Evolutionary conservation across 371 early-diverging fungal species (phyloP).

Genomic region (Aphelidium insulamus): DNA sequence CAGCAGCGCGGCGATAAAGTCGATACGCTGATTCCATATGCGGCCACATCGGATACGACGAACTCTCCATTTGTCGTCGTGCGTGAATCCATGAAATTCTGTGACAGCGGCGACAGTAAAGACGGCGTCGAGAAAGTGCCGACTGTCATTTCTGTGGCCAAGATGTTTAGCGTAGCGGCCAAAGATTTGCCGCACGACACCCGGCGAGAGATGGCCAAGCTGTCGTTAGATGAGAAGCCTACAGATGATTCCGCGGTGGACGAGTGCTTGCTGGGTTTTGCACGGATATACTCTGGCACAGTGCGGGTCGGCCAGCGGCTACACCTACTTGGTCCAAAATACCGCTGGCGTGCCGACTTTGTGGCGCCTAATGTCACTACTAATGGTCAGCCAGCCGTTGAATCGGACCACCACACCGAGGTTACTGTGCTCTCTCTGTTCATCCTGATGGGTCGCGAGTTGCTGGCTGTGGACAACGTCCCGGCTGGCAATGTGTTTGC

Average conservation of each 20-base stretch:
- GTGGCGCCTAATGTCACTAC: constrained; percentile 3
- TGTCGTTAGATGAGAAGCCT: too few relatives aligned
- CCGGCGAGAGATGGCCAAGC: too few relatives aligned
- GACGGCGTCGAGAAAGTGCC: constrained; percentile 18
- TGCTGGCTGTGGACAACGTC: constrained; percentile 54
- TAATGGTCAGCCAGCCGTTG: constrained; percentile 29
- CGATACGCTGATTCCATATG: too few relatives aligned
- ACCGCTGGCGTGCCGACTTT: too few relatives aligned
- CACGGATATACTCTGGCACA: constrained; percentile 77
- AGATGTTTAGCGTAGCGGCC: constrained; percentile 68
- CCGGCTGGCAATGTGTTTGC: constrained; percentile 92
- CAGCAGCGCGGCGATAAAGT: too few relatives aligned
- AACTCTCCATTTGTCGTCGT: neutral
- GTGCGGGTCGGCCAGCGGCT: constrained; percentile 63
- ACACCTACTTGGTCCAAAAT: constrained; percentile 83
- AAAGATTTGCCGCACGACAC: constrained; percentile 45
- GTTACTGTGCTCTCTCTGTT: constrained; percentile 53
- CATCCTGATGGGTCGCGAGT: constrained; percentile 86
- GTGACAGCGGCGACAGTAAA: constrained; percentile 24
- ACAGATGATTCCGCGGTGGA: constrained; percentile 11
- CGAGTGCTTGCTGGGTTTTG: constrained; percentile 63
- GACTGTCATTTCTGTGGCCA: constrained; percentile 68
- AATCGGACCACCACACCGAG: constrained; percentile 29
- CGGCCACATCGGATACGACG: neutral
- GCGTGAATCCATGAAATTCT: neutral